Conservation (phyloP, 148 eudicot species). For the Arbutus unedo region DNA sequence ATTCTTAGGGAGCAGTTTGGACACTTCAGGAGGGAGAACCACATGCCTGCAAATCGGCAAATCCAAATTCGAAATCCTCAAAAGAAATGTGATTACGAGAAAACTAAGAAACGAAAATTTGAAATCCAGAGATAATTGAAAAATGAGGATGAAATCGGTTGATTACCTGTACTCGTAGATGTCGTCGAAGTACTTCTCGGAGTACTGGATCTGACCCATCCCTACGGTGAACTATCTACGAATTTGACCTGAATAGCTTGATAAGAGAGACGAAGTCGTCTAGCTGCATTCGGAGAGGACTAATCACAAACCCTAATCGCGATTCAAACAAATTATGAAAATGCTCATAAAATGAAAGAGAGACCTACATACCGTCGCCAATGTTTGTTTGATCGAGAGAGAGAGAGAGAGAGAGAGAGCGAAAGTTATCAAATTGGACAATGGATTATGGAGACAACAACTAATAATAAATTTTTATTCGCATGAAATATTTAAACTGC, state of each 20-base stretch:
- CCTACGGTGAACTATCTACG: not conserved
- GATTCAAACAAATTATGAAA: not conserved
- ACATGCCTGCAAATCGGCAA: constrained; percentile 52
- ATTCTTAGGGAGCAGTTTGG: constrained; percentile 73
- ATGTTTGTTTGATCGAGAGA: not conserved
- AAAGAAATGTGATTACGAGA: not conserved
- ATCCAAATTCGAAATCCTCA: too few relatives aligned
- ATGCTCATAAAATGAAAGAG: not conserved
- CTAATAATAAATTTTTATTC: not conserved
- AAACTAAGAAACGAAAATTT: not conserved
- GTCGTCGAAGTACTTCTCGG: constrained; percentile 53
- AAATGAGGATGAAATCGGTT: not conserved
- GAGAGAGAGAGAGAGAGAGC: not conserved
- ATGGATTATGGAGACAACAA: not conserved
- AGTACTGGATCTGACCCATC: constrained; percentile 56
- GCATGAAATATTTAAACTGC: not conserved
- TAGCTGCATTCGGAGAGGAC: too few relatives aligned
- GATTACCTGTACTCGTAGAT: constrained; percentile 40
- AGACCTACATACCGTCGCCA: not conserved
- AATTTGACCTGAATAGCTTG: not conserved
- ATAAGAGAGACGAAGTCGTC: not conserved
- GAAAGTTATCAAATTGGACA: too few relatives aligned
- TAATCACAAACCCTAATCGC: not conserved
- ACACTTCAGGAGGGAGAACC: constrained; percentile 78
- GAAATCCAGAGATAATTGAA: not conserved